phyloP scores from a whole-genome alignment of 2,329 filamentous ascomycete species.

The Tolypocladium sp. region DNA sequence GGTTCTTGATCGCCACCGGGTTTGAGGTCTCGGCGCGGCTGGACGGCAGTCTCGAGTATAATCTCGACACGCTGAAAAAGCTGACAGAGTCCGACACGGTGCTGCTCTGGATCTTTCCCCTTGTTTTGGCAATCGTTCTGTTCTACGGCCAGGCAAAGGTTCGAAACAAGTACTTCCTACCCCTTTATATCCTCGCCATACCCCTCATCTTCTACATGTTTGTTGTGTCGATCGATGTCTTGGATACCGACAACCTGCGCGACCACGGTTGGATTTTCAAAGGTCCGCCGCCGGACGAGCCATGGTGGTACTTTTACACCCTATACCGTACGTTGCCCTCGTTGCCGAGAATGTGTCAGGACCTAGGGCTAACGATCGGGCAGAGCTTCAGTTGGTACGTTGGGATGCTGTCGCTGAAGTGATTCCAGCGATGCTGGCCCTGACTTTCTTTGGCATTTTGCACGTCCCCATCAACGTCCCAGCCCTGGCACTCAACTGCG shows the following conservation, averaged over 20 bases:
- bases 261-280: constrained; percentile 83
- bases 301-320: constrained; percentile 97
- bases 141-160: constrained; percentile 69
- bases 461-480: constrained; percentile 98
- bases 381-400: constrained; percentile 72
- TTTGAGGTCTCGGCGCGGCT: constrained; percentile 88
- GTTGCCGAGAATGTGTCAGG: background rate
- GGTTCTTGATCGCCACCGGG: constrained; percentile 85
- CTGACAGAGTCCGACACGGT: constrained; percentile 68
- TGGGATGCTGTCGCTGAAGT: constrained; percentile 78
- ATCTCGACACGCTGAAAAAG: constrained; percentile 64
- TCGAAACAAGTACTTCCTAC: constrained; percentile 76
- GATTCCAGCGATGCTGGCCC: constrained; percentile 87
- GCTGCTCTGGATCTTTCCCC: constrained; percentile 72
- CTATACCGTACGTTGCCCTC: constrained; percentile 63
- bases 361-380: constrained; percentile 8
- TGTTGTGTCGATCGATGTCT: constrained; percentile 57
- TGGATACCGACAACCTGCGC: constrained; percentile 60
- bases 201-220: constrained; percentile 71
- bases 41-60: constrained; percentile 76
- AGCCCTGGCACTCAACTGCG: constrained; percentile 79
- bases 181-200: constrained; percentile 74
- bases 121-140: constrained; percentile 66
- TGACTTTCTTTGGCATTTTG: constrained; percentile 95
- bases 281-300: constrained; percentile 72